phyloP scores from a whole-genome alignment of 306 rosid genomes.

The Vigna nakashimae region DNA sequence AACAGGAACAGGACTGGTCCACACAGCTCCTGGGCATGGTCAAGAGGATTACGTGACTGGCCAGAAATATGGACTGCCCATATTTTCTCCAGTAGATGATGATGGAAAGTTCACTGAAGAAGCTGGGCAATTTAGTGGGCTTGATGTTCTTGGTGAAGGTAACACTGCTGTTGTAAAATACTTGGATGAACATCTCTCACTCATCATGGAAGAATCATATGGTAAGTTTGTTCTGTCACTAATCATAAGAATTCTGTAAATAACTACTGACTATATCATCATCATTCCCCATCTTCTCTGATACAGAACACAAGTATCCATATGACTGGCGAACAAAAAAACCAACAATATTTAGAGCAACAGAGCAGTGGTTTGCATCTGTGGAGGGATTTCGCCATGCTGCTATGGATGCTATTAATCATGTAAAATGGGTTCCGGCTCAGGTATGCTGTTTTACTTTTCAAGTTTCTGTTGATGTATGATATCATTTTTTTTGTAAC shows the following conservation, averaged over 20 bases:
- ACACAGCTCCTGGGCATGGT: constrained; percentile 99
- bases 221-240: constrained; percentile 53
- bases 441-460: constrained; percentile 65
- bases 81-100: constrained; percentile 90
- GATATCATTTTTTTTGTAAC: constrained; percentile 26
- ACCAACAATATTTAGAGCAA: constrained; percentile 98
- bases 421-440: constrained; percentile 90
- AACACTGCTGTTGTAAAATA: constrained; percentile 80
- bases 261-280: constrained; percentile 28
- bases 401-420: constrained; percentile 83
- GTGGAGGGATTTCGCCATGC: constrained; percentile 91
- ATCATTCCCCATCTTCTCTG: constrained; percentile 44
- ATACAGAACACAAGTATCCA: constrained; percentile 95
- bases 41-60: constrained; percentile 97
- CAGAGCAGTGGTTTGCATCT: constrained; percentile 99
- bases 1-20: constrained; percentile 98
- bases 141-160: constrained; percentile 94
- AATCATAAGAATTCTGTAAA: constrained; percentile 20
- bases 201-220: constrained; percentile 91
- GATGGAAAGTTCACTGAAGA: constrained; percentile 94
- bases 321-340: constrained; percentile 98
- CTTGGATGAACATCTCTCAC: constrained; percentile 78
- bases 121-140: constrained; percentile 92
- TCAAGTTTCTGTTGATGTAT: constrained; percentile 33
- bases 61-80: constrained; percentile 87